phyloP scores from a whole-genome alignment of 352 stramenopile genomes.

The Pythium pectinolyticum region DNA sequence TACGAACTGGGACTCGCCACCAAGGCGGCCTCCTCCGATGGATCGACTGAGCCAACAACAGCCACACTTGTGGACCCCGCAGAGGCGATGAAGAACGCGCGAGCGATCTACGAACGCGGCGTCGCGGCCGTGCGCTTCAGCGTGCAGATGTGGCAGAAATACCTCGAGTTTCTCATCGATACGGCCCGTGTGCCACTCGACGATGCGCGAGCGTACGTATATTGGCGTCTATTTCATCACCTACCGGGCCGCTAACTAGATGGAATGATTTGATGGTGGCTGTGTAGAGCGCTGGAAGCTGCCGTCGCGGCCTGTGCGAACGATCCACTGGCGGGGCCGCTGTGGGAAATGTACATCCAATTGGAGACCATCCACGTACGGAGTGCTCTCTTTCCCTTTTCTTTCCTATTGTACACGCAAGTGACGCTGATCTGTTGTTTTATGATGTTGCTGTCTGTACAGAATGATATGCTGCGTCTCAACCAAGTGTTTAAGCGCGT shows the following conservation, averaged over 20 bases:
- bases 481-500: conserved; percentile 84
- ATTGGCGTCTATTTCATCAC: no score
- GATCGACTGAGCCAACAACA: conserved; percentile 18
- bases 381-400: no score
- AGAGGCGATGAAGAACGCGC: conserved; percentile 48
- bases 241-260: neutral
- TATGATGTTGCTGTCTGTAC: conserved; percentile 2
- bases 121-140: conserved; percentile 63
- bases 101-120: conserved; percentile 67
- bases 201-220: conserved; percentile 53
- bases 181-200: conserved; percentile 58
- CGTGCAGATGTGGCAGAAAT: conserved; percentile 87
- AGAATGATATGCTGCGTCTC: conserved; percentile 82
- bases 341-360: conserved; percentile 82
- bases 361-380: conserved; percentile 76
- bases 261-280: conserved; percentile 14
- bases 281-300: conserved; percentile 46
- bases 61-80: conserved; percentile 38
- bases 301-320: conserved; percentile 57
- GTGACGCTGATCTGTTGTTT: neutral
- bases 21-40: conserved; percentile 37
- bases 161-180: conserved; percentile 75
- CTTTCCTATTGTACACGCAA: neutral
- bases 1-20: conserved; percentile 55
- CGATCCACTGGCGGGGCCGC: conserved; percentile 62